Conservation (phyloP, 169 alveolate genomes). For the Eimeria necatrix region DNA sequence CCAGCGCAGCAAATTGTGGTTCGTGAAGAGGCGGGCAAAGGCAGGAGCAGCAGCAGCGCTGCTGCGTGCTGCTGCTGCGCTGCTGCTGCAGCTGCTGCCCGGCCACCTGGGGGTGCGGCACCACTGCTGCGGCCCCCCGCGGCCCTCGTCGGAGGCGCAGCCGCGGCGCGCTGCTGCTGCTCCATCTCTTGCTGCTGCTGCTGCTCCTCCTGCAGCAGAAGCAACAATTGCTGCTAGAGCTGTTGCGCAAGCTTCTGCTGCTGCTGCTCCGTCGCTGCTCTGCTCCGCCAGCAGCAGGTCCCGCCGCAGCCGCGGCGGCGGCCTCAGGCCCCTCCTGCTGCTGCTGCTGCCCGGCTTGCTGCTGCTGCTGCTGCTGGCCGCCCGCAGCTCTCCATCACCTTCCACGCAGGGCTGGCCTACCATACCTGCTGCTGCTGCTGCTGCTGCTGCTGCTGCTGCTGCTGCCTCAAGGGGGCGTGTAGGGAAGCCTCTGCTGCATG, state of each 20-base stretch:
- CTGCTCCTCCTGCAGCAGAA: no score
- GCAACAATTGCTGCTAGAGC: neutral
- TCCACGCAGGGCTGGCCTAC: neutral
- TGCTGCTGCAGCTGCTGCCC: neutral
- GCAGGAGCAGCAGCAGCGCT: neutral
- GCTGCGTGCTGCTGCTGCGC: neutral
- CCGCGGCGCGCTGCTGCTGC: neutral
- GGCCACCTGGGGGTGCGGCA: neutral
- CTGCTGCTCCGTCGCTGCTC: neutral
- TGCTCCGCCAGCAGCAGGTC: neutral
- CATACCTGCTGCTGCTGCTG: no score
- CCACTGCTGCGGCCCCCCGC: neutral
- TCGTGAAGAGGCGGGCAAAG: neutral
- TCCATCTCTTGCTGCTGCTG: neutral
- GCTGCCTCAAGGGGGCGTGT: constrained; percentile 5
- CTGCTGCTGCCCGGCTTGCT: neutral
- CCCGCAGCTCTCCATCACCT: neutral
- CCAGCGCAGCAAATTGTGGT: neutral
- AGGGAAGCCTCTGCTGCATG: neutral
- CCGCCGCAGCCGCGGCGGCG: neutral
- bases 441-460: neutral
- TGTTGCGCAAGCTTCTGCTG: neutral
- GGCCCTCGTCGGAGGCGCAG: neutral
- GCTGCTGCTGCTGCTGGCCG: neutral
- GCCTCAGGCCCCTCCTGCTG: neutral